phyloP scores from a whole-genome alignment of 2,329 filamentous ascomycete genomes.

The Colletotrichum caudatum region DNA sequence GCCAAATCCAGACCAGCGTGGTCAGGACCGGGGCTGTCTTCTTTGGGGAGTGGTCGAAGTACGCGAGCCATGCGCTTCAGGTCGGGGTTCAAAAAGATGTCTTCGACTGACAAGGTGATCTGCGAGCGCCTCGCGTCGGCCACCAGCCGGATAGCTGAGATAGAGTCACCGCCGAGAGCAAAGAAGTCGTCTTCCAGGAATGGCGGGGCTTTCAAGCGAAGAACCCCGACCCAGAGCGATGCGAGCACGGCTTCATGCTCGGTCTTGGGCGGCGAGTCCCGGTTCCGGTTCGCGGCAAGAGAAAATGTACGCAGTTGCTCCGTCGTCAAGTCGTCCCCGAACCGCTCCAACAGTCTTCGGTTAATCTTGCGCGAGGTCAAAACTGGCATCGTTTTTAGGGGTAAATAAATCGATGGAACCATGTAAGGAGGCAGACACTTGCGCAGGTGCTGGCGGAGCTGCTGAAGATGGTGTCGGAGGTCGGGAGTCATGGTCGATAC shows the following conservation, averaged over 20 bases:
- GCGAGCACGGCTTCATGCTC: not conserved
- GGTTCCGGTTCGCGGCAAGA: not conserved
- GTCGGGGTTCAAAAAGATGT: not conserved
- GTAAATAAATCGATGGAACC: conserved; percentile 7
- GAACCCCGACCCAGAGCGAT: not conserved
- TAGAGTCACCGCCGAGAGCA: conserved; percentile 48
- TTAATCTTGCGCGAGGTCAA: not conserved
- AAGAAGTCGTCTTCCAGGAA: conserved; percentile 45
- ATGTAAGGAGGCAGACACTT: not conserved
- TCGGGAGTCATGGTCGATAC: not conserved
- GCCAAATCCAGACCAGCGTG: not conserved
- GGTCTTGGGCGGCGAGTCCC: not conserved
- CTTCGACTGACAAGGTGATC: not conserved
- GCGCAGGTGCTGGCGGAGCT: conserved; percentile 14
- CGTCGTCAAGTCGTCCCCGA: not conserved
- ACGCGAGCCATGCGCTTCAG: not conserved
- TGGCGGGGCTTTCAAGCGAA: not conserved
- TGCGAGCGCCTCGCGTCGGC: not conserved
- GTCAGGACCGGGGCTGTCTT: not conserved
- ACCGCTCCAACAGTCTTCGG: not conserved
- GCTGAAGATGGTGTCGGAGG: not conserved
- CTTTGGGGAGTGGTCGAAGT: not conserved
- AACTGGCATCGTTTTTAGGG: not conserved
- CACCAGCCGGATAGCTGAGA: conserved; percentile 21
- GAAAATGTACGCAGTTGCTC: not conserved